Evolutionary conservation across 148 eudicot species (phyloP).

Genomic region (Talinum fruticosum): DNA sequence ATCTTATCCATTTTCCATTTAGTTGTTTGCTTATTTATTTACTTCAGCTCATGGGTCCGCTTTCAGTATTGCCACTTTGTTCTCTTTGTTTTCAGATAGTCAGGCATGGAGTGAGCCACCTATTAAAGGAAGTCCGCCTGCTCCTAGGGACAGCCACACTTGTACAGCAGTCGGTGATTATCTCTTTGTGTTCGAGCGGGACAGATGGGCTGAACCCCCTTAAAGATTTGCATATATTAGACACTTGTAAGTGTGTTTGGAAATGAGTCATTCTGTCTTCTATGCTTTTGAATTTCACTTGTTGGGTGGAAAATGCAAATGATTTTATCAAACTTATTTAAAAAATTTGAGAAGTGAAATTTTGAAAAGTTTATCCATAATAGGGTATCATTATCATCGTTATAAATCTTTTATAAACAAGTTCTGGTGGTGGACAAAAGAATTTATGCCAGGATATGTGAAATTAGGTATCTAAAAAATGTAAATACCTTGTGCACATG

Average conservation of each 20-base stretch:
- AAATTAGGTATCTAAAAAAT: neutral
- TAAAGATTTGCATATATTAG: slow-evolving; percentile 64
- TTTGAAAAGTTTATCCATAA: neutral
- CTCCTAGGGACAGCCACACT: slow-evolving; percentile 90
- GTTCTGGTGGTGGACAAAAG: neutral
- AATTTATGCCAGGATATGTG: neutral
- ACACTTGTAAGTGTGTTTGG: slow-evolving; percentile 61
- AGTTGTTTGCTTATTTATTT: neutral
- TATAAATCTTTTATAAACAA: neutral
- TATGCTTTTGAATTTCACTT: neutral
- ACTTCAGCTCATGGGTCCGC: neutral
- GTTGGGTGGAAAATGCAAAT: neutral
- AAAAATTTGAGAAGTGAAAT: neutral
- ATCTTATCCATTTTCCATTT: neutral
- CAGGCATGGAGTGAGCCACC: slow-evolving; percentile 65
- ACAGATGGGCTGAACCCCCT: slow-evolving; percentile 77
- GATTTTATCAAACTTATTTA: neutral
- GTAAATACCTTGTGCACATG: neutral
- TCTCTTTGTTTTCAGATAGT: slow-evolving; percentile 42
- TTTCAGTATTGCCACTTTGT: neutral
- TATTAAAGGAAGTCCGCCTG: slow-evolving; percentile 62
- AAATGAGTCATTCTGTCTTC: neutral
- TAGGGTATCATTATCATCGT: neutral
- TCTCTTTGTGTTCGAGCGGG: slow-evolving; percentile 84
- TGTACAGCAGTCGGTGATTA: slow-evolving; percentile 79